A percentile compares a stretch with the other conserved stretches of the same genome.
Conservation (phyloP, 2,329 filamentous ascomycete species). For the Epichloe baconii region DNA sequence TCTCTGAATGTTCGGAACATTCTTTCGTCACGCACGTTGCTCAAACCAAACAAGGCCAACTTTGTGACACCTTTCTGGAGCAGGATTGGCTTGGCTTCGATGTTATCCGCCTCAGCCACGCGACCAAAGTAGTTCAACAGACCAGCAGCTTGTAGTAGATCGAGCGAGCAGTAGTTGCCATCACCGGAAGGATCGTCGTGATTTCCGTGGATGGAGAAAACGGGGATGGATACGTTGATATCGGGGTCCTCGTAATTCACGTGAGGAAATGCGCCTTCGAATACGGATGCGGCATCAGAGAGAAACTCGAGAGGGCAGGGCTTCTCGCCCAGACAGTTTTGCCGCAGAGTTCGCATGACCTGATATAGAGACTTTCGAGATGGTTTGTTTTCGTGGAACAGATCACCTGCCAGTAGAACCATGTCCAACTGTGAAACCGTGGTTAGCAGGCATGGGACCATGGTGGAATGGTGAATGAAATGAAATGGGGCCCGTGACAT, state of each 20-base stretch:
- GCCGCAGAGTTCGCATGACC: conserved; percentile 85
- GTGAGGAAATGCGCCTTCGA: conserved; percentile 78
- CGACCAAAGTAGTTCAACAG: conserved; percentile 94
- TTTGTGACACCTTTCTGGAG: conserved; percentile 91
- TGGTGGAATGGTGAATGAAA: not conserved
- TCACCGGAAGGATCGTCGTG: conserved; percentile 98
- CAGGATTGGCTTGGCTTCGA: conserved; percentile 79
- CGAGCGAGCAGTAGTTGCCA: conserved; percentile 79
- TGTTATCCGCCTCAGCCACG: conserved; percentile 84
- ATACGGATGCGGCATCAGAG: conserved; percentile 83
- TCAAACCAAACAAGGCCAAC: conserved; percentile 83
- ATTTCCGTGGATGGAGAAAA: conserved; percentile 97
- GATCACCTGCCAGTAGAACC: conserved; percentile 85
- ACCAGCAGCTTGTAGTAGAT: conserved; percentile 81
- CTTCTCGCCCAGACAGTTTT: conserved; percentile 90
- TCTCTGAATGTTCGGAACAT: conserved; percentile 90
- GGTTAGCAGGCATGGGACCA: not conserved
- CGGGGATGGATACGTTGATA: conserved; percentile 92
- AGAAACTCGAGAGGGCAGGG: conserved; percentile 91
- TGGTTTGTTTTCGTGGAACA: conserved; percentile 97
- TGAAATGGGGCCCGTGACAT: conserved; percentile 7
- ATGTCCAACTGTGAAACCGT: conserved; percentile 58
- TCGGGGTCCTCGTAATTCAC: conserved; percentile 97
- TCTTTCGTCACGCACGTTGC: conserved; percentile 90
- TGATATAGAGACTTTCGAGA: conserved; percentile 93